Base-by-base conservation (phyloP, 1,139 yeast species). In the Candida frijolesensis region DNA sequence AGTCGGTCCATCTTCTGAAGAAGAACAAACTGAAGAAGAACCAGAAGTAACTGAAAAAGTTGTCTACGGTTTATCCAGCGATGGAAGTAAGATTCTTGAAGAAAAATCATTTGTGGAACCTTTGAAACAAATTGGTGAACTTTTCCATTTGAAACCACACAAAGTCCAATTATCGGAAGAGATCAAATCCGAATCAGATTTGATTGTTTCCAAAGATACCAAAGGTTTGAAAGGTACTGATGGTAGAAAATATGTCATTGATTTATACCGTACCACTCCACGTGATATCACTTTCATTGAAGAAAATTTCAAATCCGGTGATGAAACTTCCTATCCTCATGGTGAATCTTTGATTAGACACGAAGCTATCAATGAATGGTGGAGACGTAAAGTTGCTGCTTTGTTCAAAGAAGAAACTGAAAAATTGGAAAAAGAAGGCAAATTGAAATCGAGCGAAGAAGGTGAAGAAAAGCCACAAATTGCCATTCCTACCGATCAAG, bases 291-390 rank as follows among this genome's bases (percentile, higher is more conserved):
- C 79, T 50, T 92, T 91, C 63, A 79, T 83, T 51, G 92, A 87
- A 52, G 65, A 72, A 29, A 62, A 84, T 62, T 84, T 64, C 63
- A 69, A 72, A 12, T 67, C 66, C 2, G 71, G 68, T 12, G 67
- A 66, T 22, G 70, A 70, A 12, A 58, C 65, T n/a, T 76, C 85
- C 9, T 92, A 92, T 65, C 97, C 97, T 27, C 97, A 90, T 64
- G 80, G 82, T 54, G 89, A 90, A 70, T 76, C 88, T 15, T 80
- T 88, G 34, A 62, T 94, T 46, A 85, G 99, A 72, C 85, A 84
- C 54, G 98, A 94, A 71, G 94, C 96, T 11, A 83, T 94, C 48
- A 92, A 86, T 60, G 89, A 85, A 61, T 92, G 96, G 96, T 90
- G 96, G 87, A 82, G 82, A 62, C 70, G 83, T 57, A 83, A 85